phyloP scores from a whole-genome alignment of 768 basidiomycete genomes.

The Tremella mesenterica region DNA sequence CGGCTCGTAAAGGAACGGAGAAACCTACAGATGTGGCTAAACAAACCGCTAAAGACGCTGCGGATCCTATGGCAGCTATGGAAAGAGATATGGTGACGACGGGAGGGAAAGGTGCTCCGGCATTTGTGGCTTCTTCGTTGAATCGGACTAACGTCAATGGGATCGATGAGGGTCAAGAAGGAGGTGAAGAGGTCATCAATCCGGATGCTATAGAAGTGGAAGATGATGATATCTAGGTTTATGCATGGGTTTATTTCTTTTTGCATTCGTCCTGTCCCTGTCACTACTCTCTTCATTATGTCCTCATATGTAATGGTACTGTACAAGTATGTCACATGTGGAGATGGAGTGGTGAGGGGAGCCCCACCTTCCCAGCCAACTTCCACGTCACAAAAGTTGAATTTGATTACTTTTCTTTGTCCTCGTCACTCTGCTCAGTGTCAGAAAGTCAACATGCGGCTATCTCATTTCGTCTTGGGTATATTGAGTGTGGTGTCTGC shows the following conservation, averaged over 20 bases:
- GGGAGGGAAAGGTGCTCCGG: slow-evolving; percentile 19
- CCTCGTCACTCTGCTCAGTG: background rate
- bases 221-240: slow-evolving; percentile 40
- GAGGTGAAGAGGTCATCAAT: slow-evolving; percentile 44
- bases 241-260: background rate
- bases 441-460: background rate
- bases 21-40: slow-evolving; percentile 49
- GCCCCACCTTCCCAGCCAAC: background rate
- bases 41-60: slow-evolving; percentile 43
- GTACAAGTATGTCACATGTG: no score
- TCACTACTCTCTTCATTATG: no score
- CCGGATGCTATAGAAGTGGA: slow-evolving; percentile 45
- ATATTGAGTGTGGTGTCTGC: background rate
- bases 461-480: background rate
- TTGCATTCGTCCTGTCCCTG: no score
- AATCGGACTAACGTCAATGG: slow-evolving; percentile 29
- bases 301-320: no score
- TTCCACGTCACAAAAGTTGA: background rate
- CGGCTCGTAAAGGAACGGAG: slow-evolving; percentile 55
- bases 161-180: slow-evolving; percentile 54
- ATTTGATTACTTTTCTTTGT: background rate
- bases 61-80: slow-evolving; percentile 75
- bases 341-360: background rate
- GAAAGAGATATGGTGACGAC: slow-evolving; percentile 33
- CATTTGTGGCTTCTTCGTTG: slow-evolving; percentile 37